Evolutionary conservation across 176 grass and related monocot species (phyloP).

Genomic region (Eragrostis curvula): DNA sequence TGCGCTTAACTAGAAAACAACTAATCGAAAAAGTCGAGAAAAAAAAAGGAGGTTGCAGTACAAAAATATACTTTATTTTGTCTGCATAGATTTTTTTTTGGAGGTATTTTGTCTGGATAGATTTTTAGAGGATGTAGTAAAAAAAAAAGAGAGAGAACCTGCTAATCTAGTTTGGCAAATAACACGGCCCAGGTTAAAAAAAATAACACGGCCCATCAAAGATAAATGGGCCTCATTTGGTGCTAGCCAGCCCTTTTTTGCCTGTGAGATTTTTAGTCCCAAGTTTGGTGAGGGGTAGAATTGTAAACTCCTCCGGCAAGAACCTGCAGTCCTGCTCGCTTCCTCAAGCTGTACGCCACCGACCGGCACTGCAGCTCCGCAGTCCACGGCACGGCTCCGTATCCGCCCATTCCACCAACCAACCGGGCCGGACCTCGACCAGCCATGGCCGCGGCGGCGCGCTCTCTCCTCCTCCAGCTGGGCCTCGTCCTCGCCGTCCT

Average conservation of each 20-base stretch:
- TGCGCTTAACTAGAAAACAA: too few species aligned
- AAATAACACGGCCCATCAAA: background rate
- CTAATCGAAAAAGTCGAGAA: too few species aligned
- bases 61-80: too few species aligned
- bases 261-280: background rate
- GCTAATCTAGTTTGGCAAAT: background rate
- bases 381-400: background rate
- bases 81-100: too few species aligned
- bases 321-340: background rate
- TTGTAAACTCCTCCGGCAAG: background rate
- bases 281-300: background rate
- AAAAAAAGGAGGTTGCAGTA: too few species aligned
- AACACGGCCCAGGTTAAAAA: background rate
- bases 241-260: background rate
- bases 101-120: too few species aligned
- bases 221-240: background rate
- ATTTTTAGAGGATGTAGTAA: too few species aligned
- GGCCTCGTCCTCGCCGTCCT: conserved; percentile 27
- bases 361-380: background rate
- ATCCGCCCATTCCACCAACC: background rate
- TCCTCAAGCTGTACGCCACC: background rate
- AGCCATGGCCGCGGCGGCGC: conserved; percentile 41
- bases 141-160: too few species aligned
- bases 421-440: background rate
- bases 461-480: conserved; percentile 8